Percentiles rank a stretch among this genome's conserved stretches.
phyloP scores from a whole-genome alignment of 352 stramenopile species.

The Phytophthora pluvialis region DNA sequence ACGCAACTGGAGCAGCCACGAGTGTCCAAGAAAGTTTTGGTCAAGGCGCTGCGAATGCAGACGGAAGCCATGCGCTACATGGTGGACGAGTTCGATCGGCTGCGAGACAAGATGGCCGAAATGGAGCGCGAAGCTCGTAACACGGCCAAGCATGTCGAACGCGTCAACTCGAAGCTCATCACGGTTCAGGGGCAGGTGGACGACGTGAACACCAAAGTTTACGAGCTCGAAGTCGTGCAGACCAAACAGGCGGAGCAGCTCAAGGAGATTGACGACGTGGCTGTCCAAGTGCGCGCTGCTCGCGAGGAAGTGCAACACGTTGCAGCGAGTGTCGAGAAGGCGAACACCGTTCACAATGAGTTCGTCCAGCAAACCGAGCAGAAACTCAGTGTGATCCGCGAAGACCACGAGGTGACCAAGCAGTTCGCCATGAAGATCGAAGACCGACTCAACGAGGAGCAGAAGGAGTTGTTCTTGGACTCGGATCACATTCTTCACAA shows the following conservation, averaged over 20 bases:
- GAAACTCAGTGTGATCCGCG: constrained; percentile 53
- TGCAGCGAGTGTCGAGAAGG: constrained; percentile 55
- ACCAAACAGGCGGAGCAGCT: constrained; percentile 67
- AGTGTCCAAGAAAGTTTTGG: constrained; percentile 84
- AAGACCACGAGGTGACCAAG: constrained; percentile 80
- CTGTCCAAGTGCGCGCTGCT: constrained; percentile 49
- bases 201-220: constrained; percentile 65
- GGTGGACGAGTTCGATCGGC: constrained; percentile 83
- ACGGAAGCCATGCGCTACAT: constrained; percentile 86
- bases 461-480: constrained; percentile 82
- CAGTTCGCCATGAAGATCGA: constrained; percentile 88
- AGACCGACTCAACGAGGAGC: constrained; percentile 81
- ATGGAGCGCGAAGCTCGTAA: constrained; percentile 82
- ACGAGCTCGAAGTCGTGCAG: constrained; percentile 69
- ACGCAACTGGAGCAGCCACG: constrained; percentile 79
- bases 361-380: constrained; percentile 64
- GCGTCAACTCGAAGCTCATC: constrained; percentile 78
- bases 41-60: constrained; percentile 86
- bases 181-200: constrained; percentile 80
- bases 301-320: constrained; percentile 60
- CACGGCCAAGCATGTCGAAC: constrained; percentile 80
- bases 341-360: constrained; percentile 45
- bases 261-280: constrained; percentile 78
- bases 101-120: constrained; percentile 75
- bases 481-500: constrained; percentile 85